phyloP scores from a whole-genome alignment of 805 yeast species.

The Hyphopichia homilentoma region DNA sequence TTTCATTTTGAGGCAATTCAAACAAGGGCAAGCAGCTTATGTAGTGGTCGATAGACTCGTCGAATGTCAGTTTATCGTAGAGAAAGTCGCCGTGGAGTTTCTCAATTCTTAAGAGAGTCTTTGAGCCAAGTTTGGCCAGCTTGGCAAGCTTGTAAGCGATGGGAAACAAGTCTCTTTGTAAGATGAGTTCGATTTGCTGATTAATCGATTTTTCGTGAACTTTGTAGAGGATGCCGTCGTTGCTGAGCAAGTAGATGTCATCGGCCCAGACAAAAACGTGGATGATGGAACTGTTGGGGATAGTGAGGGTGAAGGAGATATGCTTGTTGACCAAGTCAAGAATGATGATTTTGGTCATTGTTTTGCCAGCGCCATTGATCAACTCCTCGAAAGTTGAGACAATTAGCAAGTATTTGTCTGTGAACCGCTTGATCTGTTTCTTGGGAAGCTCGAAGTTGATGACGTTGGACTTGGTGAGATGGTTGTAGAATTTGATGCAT shows the following conservation, averaged over 20 bases:
- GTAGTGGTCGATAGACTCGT: slow-evolving; percentile 73
- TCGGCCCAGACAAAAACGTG: slow-evolving; percentile 57
- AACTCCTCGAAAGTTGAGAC: slow-evolving; percentile 44
- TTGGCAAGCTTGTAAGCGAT: slow-evolving; percentile 70
- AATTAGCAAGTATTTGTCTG: slow-evolving; percentile 53
- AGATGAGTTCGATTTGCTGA: slow-evolving; percentile 65
- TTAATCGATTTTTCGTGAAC: slow-evolving; percentile 62
- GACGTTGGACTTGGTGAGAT: slow-evolving; percentile 49
- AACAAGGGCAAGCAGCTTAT: slow-evolving; percentile 39
- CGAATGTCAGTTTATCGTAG: slow-evolving; percentile 60
- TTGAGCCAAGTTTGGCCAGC: slow-evolving; percentile 26
- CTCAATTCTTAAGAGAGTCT: slow-evolving; percentile 25
- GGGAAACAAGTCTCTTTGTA: slow-evolving; percentile 66
- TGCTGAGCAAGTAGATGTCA: slow-evolving; percentile 57
- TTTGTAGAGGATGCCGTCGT: slow-evolving; percentile 72
- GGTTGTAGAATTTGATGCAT: slow-evolving; percentile 61
- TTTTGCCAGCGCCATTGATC: slow-evolving; percentile 10
- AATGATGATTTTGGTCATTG: slow-evolving; percentile 56
- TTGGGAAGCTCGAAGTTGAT: slow-evolving; percentile 57
- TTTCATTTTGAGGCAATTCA: slow-evolving; percentile 2
- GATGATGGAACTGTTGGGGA: slow-evolving; percentile 57
- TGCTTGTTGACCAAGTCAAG: slow-evolving; percentile 69
- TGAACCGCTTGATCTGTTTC: slow-evolving; percentile 45
- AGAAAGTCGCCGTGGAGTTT: slow-evolving; percentile 66
- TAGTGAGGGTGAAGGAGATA: slow-evolving; percentile 62